Base-by-base conservation (phyloP, 345 rosid genomes). In the Brassica napus region DNA sequence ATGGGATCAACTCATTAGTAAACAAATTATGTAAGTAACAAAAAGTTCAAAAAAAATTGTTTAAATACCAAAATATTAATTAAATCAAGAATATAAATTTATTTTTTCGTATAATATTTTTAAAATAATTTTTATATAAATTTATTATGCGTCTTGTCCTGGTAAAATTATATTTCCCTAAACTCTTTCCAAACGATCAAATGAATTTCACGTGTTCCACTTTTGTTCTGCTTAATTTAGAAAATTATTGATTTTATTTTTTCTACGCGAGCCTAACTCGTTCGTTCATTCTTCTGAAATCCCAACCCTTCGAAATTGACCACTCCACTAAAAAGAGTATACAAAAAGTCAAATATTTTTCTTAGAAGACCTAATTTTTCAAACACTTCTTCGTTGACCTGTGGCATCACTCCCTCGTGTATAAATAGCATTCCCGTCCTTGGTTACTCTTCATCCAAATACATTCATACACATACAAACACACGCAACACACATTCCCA, bases 281-380 rank as follows among this genome's bases (percentile, higher is more conserved):
- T 71, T 81, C 34, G 70, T 71, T 65, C 61, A 64, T 28, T 1
- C 75, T 37, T 74, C 71, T 8, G 26, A 69, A 68, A 62, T 63
- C 3, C 16, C 58, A 75, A 81, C 49, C 24, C 65, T 81, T 76
- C 55, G 65, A 76, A 65, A 11, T 76, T 76, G 83, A 81, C 80
- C 70, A 58, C 73, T 65, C 83, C 80, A 81, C 83, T 81, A 71
- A 71, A 71, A 74, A 76, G 73, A 75, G 77, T 71, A 49, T 57
- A 0, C 15, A 6, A 75, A 75, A 65, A 31, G 62, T 81, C 80
- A 76, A 44, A 76, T 65, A 75, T 3, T 71, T 65, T 76, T 71
- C 72, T 75, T 23, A 35, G 1, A 63, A 26, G 72, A 65, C 80
- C 77, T 71, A 71, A 68, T 12, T 59, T 37, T 79, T 18, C 5